Evolutionary conservation across 352 stramenopile genomes (phyloP).

Genomic region (Phytophthora pini): DNA sequence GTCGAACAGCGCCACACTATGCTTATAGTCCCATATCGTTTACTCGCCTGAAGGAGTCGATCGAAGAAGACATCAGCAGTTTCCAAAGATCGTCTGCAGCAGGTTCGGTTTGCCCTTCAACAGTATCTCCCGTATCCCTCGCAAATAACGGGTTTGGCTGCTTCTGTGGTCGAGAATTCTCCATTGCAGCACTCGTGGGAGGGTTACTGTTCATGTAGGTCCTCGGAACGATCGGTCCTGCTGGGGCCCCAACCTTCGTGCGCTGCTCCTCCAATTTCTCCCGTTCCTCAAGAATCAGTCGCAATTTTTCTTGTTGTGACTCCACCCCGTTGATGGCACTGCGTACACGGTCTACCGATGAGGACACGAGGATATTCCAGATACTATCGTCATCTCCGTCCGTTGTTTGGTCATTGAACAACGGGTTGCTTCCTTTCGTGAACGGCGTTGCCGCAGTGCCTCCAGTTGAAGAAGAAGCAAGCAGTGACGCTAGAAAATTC

Average conservation of each 20-base stretch:
- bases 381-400: constrained; percentile 70
- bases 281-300: constrained; percentile 68
- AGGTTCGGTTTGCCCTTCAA: constrained; percentile 14
- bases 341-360: constrained; percentile 74
- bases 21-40: constrained; percentile 46
- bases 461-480: constrained; percentile 61
- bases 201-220: background rate
- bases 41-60: constrained; percentile 57
- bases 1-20: background rate
- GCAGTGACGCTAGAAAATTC: constrained; percentile 51
- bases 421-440: constrained; percentile 40
- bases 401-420: constrained; percentile 58
- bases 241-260: constrained; percentile 42
- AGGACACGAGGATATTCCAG: constrained; percentile 73
- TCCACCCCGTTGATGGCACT: constrained; percentile 50
- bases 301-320: constrained; percentile 58
- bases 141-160: constrained; percentile 39
- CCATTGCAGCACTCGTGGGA: background rate
- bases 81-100: constrained; percentile 73
- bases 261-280: constrained; percentile 69
- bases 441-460: constrained; percentile 14
- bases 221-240: constrained; percentile 16
- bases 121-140: constrained; percentile 1
- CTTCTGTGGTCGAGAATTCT: constrained; percentile 12
- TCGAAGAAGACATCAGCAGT: constrained; percentile 70